Evolutionary conservation across 192 early-diverging fungal genomes (phyloP).

Genomic region (Diversispora epigaea): DNA sequence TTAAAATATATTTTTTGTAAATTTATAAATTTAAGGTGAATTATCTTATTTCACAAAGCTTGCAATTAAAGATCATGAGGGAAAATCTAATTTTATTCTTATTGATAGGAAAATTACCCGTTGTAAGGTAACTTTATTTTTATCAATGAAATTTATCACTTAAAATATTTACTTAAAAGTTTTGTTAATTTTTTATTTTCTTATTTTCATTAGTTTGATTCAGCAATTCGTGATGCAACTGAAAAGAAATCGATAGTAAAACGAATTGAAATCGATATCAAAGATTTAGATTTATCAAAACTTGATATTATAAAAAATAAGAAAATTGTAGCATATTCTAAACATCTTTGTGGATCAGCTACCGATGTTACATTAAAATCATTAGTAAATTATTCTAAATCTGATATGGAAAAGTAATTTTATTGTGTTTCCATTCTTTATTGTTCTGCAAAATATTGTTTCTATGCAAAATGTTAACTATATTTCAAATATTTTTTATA

Average conservation of each 20-base stretch:
- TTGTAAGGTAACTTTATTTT: conserved; percentile 55
- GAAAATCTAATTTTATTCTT: conserved; percentile 55
- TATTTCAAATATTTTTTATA: not conserved
- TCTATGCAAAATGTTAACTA: not conserved
- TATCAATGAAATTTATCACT: conserved; percentile 4
- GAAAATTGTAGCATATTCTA: conserved; percentile 74
- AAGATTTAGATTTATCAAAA: conserved; percentile 73
- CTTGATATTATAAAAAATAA: conserved; percentile 41
- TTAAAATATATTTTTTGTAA: not conserved
- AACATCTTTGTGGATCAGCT: conserved; percentile 89
- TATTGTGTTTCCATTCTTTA: not conserved
- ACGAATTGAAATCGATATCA: conserved; percentile 77
- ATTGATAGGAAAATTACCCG: conserved; percentile 79
- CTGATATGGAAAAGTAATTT: conserved; percentile 32
- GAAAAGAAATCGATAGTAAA: conserved; percentile 50
- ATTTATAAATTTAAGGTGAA: conserved; percentile 36
- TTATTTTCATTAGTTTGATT: conserved; percentile 40
- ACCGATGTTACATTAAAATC: conserved; percentile 85
- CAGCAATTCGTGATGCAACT: conserved; percentile 38
- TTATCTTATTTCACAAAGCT: conserved; percentile 49
- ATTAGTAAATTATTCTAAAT: conserved; percentile 50
- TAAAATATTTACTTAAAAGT: not conserved
- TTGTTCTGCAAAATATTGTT: not conserved
- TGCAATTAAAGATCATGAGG: conserved; percentile 43
- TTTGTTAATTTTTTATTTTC: not conserved